phyloP scores from a whole-genome alignment of 805 yeast genomes.

The Wickerhamia fluorescens region DNA sequence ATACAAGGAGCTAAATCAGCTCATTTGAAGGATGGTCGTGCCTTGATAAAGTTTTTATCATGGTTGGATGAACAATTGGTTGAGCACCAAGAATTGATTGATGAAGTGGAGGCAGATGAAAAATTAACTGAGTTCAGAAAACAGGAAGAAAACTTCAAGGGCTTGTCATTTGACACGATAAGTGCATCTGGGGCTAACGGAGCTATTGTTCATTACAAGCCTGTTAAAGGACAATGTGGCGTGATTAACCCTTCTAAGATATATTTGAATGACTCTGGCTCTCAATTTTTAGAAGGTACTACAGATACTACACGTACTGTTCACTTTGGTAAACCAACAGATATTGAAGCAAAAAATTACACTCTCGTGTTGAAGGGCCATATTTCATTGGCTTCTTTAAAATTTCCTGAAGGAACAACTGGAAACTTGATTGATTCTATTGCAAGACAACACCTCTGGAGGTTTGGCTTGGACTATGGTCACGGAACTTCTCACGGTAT shows the following conservation, averaged over 20 bases:
- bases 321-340: constrained; percentile 43
- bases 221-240: constrained; percentile 36
- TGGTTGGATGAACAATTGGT: constrained; percentile 53
- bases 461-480: constrained; percentile 48
- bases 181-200: constrained; percentile 73
- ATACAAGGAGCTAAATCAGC: constrained; percentile 44
- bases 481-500: constrained; percentile 66
- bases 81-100: constrained; percentile 33
- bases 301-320: constrained; percentile 59
- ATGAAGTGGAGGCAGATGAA: constrained; percentile 56
- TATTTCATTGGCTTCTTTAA: constrained; percentile 40
- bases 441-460: constrained; percentile 56
- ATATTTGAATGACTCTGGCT: constrained; percentile 53
- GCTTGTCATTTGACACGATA: constrained; percentile 67
- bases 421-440: constrained; percentile 49
- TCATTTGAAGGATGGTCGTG: constrained; percentile 54
- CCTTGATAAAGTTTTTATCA: constrained; percentile 45
- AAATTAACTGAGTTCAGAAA: constrained; percentile 32
- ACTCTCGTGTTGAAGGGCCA: constrained; percentile 56
- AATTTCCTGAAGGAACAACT: constrained; percentile 49
- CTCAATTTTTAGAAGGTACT: constrained; percentile 57
- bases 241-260: constrained; percentile 47
- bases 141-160: constrained; percentile 44
- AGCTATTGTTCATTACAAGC: constrained; percentile 71
- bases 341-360: constrained; percentile 42